A percentile compares a stretch with the other conserved stretches of the same genome.
phyloP scores from a whole-genome alignment of 2,329 filamentous ascomycete species.

The Neonectria magnoliae region DNA sequence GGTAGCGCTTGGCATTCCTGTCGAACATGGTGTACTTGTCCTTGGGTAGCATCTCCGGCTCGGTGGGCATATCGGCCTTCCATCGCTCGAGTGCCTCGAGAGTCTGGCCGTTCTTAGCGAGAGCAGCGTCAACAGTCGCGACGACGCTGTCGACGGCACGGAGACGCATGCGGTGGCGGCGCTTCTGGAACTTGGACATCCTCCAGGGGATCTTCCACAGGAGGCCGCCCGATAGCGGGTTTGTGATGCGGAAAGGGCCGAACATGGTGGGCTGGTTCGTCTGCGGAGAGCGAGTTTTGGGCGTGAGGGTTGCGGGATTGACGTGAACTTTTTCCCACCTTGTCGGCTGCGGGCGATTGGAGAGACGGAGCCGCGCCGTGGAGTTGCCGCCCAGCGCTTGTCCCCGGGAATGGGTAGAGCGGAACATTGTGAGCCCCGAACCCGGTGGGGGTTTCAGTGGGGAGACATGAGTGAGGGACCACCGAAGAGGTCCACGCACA shows the following conservation, averaged over 20 bases:
- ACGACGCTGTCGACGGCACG: slow-evolving; percentile 90
- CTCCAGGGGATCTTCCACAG: slow-evolving; percentile 99
- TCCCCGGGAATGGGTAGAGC: slow-evolving; percentile 34
- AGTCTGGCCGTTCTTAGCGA: slow-evolving; percentile 76
- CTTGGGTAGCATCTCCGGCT: slow-evolving; percentile 92
- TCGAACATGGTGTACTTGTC: slow-evolving; percentile 99
- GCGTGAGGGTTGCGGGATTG: slow-evolving; percentile 24
- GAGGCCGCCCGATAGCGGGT: slow-evolving; percentile 79
- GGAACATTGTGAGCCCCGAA: slow-evolving; percentile 43
- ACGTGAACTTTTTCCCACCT: slow-evolving; percentile 38
- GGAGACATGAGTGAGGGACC: not conserved
- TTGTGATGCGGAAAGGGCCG: slow-evolving; percentile 82
- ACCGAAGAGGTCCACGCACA: slow-evolving; percentile 8
- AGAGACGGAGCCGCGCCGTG: slow-evolving; percentile 21
- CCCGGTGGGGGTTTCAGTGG: slow-evolving; percentile 11
- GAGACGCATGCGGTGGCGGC: slow-evolving; percentile 83
- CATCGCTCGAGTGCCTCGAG: slow-evolving; percentile 85
- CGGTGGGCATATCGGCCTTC: slow-evolving; percentile 95
- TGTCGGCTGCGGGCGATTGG: slow-evolving; percentile 21
- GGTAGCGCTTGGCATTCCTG: slow-evolving; percentile 92
- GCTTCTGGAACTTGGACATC: slow-evolving; percentile 90
- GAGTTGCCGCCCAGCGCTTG: slow-evolving; percentile 22
- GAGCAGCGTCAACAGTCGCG: slow-evolving; percentile 80
- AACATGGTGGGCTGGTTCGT: slow-evolving; percentile 70
- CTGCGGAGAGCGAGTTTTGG: slow-evolving; percentile 20